These are phyloP conservation scores for Tolypocladium guangdongense DNA, from an alignment of 2,329 filamentous ascomycete genomes.

Conservation along the genomic window DNA sequence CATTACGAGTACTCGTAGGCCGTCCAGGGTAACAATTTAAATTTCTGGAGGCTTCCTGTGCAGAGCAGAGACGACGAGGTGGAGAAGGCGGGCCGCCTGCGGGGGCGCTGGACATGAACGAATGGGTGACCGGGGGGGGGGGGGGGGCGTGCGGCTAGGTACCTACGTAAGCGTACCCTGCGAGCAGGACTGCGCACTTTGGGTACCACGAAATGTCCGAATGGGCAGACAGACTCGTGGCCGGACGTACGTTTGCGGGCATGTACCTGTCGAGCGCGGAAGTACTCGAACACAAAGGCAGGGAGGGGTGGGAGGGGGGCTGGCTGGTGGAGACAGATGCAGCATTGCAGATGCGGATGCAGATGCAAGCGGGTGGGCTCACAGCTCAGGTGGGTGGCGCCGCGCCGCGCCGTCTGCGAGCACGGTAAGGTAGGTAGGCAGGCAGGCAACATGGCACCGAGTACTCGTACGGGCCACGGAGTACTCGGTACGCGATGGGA, in stretches of 20 bases:
- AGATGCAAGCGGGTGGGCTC: background rate
- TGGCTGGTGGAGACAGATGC: background rate
- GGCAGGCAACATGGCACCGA: too few relatives aligned
- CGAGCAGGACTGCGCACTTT: too few relatives aligned
- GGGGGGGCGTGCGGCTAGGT: too few relatives aligned
- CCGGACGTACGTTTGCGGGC: too few relatives aligned
- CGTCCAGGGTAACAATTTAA: too few relatives aligned
- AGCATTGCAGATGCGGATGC: background rate
- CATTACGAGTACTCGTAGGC: too few relatives aligned
- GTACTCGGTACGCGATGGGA: background rate
- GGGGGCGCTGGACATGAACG: background rate
- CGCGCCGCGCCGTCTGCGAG: background rate
- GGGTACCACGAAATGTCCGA: background rate
- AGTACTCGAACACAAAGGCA: background rate
- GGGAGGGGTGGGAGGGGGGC: background rate
- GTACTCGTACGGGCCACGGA: too few relatives aligned
- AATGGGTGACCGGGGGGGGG: background rate
- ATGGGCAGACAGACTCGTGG: background rate
- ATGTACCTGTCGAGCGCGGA: too few relatives aligned
- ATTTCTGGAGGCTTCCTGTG: too few relatives aligned
- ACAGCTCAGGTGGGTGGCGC: background rate
- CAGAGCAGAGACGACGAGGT: background rate
- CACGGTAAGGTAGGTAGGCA: background rate
- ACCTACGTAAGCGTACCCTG: too few relatives aligned
- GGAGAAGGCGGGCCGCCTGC: background rate